Evolutionary conservation across 805 yeast species (phyloP), one percentile per base, ranked within the genome.

Genomic region (Candida bentonensis): DNA sequence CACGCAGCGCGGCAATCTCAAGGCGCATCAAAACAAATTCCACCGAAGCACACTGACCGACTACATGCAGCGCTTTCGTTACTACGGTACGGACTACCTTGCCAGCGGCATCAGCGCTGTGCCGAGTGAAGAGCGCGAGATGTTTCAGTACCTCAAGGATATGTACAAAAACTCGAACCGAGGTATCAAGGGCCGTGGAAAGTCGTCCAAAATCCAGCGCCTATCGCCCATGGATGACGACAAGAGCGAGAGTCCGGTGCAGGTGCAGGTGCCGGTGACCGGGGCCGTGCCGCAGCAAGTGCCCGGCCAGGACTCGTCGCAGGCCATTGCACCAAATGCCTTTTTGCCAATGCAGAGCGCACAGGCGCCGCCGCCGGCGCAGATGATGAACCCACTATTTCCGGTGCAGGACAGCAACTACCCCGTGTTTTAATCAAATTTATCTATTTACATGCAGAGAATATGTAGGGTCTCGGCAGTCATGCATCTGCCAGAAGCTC

Each of bases 131-230:
- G 95, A 88, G 55, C 67, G 75, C 48, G 81, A 78, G 33, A 56
- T 86, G 52, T 69, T 88, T 53, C 72, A 75, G 25, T 88, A 89
- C 62, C 85, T 88, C 62, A 78, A 87, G 39, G 73, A 76, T 33
- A 68, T 88, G 46, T 88, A 89, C 65, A 85, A 85, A 61, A 86
- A 88, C 59, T 76, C 92, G 40, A 88, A 88, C 57, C 76, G 85
- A 55, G 96, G 96, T 17, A 88, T 88, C 49, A 78, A 84, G 53
- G 96, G 96, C 22, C 73, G 96, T 47, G 96, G 96, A 3, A 83
- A 76, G 54, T 67, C 67, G 22, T 57, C 56, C 9, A 50, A 52
- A 39, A 48, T 51, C 15, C 36, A 30, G 20, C 36, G 36, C 7
- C 36, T 30, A 15, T 17, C 13, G n/a, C 17, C 17, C 5, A 17